Evolutionary conservation across 305 asterid genomes (phyloP).

Genomic region (Rubia occidens): DNA sequence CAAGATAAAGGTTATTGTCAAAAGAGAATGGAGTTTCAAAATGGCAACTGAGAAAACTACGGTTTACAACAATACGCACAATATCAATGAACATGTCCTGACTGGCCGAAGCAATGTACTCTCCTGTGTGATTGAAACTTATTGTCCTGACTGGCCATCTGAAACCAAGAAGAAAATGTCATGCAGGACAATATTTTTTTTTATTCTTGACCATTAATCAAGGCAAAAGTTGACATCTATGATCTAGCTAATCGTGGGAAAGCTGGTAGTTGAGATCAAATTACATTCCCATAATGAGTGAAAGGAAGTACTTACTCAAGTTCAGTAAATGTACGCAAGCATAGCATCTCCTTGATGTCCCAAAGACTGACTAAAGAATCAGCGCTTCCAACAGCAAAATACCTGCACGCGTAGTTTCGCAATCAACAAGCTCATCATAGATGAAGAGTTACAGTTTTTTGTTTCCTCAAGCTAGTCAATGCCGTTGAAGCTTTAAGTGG

Average conservation of each 20-base stretch:
- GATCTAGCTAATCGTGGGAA: not conserved
- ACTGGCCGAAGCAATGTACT: constrained; percentile 91
- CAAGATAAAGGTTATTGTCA: constrained; percentile 7
- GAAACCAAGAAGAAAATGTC: constrained; percentile 16
- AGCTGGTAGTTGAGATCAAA: not conserved
- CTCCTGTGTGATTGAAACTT: constrained; percentile 93
- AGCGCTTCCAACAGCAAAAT: constrained; percentile 98
- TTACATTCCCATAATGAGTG: not conserved
- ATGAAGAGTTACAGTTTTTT: not conserved
- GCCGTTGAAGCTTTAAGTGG: not conserved
- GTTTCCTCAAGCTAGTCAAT: not conserved
- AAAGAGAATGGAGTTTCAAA: not conserved
- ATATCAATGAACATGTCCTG: constrained; percentile 93
- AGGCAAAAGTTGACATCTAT: not conserved
- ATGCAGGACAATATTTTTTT: not conserved
- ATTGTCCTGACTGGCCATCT: constrained; percentile 99
- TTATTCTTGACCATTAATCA: not conserved
- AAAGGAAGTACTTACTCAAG: constrained; percentile 60
- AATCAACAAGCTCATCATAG: not conserved
- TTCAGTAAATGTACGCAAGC: constrained; percentile 85
- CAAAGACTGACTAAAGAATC: constrained; percentile 98
- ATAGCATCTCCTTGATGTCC: constrained; percentile 92
- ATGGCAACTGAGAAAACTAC: constrained; percentile 8
- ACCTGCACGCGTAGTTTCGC: constrained; percentile 32
- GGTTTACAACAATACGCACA: constrained; percentile 37